Conservation (phyloP, 208 protist genomes). For the Crithidia expoeki region DNA sequence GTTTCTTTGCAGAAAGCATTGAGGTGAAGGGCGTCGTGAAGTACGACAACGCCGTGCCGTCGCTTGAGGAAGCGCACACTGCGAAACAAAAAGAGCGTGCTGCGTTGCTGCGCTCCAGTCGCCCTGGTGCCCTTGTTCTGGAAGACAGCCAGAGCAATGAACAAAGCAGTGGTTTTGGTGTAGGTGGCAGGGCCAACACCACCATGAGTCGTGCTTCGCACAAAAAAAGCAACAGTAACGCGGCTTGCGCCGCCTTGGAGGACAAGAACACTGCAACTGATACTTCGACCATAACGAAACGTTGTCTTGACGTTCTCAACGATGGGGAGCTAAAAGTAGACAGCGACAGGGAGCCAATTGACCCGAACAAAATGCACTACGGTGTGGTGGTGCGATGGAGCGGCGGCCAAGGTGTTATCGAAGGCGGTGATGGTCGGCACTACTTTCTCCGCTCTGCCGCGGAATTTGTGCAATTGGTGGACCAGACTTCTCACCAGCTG, state of each 20-base stretch:
- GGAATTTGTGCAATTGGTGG: constrained; percentile 81
- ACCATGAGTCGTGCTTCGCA: too few species aligned
- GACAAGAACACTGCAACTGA: too few species aligned
- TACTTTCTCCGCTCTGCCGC: constrained; percentile 80
- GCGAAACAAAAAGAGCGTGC: constrained; percentile 44
- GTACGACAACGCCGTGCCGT: constrained; percentile 53
- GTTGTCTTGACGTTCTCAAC: too few species aligned
- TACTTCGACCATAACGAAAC: too few species aligned
- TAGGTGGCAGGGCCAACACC: not conserved
- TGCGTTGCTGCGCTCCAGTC: constrained; percentile 27
- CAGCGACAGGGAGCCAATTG: constrained; percentile 17
- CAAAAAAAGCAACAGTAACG: too few species aligned
- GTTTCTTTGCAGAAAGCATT: constrained; percentile 81
- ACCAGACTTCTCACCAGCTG: constrained; percentile 52
- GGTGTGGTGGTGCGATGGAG: constrained; percentile 91
- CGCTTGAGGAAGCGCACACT: constrained; percentile 43
- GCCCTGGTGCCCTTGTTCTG: constrained; percentile 25
- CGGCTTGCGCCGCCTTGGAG: too few species aligned
- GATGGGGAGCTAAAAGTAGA: not conserved
- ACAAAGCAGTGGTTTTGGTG: not conserved
- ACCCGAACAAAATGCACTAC: constrained; percentile 55
- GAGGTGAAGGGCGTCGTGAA: constrained; percentile 46
- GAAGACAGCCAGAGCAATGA: constrained; percentile 17
- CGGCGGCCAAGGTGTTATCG: constrained; percentile 82
- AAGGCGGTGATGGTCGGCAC: constrained; percentile 65